A percentile compares a stretch with the other conserved stretches of the same genome.
Conservation (phyloP, 2,329 filamentous ascomycete species). For the Hymenoscyphus repandus region DNA sequence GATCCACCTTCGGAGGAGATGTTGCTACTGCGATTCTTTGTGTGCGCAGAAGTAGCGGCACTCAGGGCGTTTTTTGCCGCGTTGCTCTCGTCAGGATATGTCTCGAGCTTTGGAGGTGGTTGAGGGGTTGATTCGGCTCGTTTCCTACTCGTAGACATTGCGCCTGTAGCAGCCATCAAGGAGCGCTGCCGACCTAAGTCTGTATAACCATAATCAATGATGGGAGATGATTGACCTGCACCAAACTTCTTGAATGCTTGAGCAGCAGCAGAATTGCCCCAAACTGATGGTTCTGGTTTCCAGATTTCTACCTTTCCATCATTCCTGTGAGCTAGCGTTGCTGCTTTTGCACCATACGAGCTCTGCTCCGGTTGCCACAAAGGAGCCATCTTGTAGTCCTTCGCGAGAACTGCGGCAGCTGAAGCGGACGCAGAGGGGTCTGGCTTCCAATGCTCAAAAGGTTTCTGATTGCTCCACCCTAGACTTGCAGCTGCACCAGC, state of each 20-base stretch:
- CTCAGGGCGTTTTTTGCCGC: slow-evolving; percentile 64
- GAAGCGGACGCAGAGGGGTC: slow-evolving; percentile 55
- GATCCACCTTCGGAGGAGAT: slow-evolving; percentile 52
- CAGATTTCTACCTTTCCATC: slow-evolving; percentile 46
- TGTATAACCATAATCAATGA: slow-evolving; percentile 41
- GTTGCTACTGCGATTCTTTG: slow-evolving; percentile 11
- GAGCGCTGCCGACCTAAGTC: slow-evolving; percentile 57
- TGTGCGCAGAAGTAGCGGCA: slow-evolving; percentile 59
- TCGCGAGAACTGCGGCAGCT: slow-evolving; percentile 52
- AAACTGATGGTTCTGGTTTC: slow-evolving; percentile 39
- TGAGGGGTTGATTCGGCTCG: slow-evolving; percentile 59
- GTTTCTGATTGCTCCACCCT: slow-evolving; percentile 65
- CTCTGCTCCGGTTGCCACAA: slow-evolving; percentile 59
- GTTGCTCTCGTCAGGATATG: slow-evolving; percentile 53
- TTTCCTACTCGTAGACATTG: slow-evolving; percentile 53
- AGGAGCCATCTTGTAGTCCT: slow-evolving; percentile 50
- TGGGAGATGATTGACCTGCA: slow-evolving; percentile 34
- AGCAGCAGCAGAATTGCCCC: slow-evolving; percentile 64
- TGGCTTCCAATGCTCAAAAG: slow-evolving; percentile 62
- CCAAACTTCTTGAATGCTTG: slow-evolving; percentile 56
- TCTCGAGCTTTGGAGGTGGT: slow-evolving; percentile 32
- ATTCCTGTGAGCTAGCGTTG: slow-evolving; percentile 57
- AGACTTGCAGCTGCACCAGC: slow-evolving; percentile 70
- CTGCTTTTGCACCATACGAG: slow-evolving; percentile 67
- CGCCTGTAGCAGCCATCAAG: slow-evolving; percentile 69